phyloP scores from a whole-genome alignment of 257 asterid species.

The Solanum microdontum region DNA sequence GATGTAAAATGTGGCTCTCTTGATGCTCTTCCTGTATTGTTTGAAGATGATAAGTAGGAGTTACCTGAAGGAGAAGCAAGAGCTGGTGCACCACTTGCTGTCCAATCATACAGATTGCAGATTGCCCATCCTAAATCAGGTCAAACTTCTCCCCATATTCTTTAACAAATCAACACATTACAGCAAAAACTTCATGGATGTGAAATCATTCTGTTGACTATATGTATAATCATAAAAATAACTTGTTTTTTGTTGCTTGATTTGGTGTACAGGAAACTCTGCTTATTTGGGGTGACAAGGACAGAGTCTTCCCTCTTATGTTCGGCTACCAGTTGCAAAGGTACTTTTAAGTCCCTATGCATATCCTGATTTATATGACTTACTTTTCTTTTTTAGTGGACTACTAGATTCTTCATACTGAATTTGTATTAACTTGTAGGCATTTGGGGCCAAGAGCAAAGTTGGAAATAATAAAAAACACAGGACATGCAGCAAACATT shows the following conservation, averaged over 20 bases:
- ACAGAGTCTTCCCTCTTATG: slow-evolving; percentile 49
- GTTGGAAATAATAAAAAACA: slow-evolving; percentile 36
- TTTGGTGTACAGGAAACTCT: slow-evolving; percentile 36
- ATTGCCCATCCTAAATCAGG: slow-evolving; percentile 31
- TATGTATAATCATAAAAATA: not conserved
- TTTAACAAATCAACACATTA: not conserved
- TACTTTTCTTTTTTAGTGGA: not conserved
- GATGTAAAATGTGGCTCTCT: not conserved
- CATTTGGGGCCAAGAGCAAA: slow-evolving; percentile 37
- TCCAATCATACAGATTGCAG: slow-evolving; percentile 10
- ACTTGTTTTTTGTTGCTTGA: not conserved
- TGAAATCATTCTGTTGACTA: not conserved
- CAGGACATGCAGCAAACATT: slow-evolving; percentile 61
- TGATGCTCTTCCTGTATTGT: not conserved
- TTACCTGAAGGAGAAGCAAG: slow-evolving; percentile 44
- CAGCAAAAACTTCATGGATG: not conserved
- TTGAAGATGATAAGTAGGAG: slow-evolving; percentile 31
- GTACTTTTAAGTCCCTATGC: slow-evolving; percentile 2
- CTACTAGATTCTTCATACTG: not conserved
- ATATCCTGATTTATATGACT: not conserved
- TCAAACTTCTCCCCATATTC: not conserved
- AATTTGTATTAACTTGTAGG: slow-evolving; percentile 19
- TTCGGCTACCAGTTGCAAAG: slow-evolving; percentile 43
- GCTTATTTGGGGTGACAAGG: slow-evolving; percentile 70
- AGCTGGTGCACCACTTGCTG: slow-evolving; percentile 40